Evolutionary conservation across 2,329 filamentous ascomycete species (phyloP).

Genomic region (Stagonosporopsis cucurbitacearum): DNA sequence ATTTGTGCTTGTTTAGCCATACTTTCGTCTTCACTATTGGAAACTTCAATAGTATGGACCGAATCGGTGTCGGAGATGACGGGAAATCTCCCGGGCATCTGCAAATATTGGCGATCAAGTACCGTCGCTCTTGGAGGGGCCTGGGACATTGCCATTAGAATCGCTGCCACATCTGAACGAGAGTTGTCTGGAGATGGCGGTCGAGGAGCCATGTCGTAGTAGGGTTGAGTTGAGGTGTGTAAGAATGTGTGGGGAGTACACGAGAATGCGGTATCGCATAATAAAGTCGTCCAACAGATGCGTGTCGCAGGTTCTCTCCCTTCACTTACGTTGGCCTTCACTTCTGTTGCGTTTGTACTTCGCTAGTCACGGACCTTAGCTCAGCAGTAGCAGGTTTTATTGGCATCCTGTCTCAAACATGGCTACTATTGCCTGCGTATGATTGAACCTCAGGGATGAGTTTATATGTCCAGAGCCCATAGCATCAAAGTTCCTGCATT

Average conservation of each 20-base stretch:
- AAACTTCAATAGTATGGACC: background rate
- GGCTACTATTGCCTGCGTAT: no score
- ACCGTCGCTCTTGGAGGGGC: background rate
- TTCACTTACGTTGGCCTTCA: background rate
- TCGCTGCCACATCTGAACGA: background rate
- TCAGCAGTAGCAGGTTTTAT: background rate
- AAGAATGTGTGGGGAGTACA: background rate
- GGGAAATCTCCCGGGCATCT: background rate
- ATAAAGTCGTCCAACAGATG: background rate
- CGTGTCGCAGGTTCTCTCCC: background rate
- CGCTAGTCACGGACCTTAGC: background rate
- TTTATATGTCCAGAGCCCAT: no score
- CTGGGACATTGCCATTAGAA: background rate
- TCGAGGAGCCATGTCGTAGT: background rate
- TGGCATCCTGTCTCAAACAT: no score
- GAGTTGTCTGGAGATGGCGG: background rate
- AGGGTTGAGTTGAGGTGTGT: background rate
- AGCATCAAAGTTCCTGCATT: background rate
- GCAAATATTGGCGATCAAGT: background rate
- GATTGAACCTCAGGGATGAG: no score
- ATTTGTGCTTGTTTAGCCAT: background rate
- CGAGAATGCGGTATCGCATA: background rate
- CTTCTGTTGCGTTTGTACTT: background rate
- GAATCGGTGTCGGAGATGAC: background rate
- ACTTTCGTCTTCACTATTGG: slow-evolving; percentile 10